Evolutionary conservation across 192 early-diverging fungal species (phyloP), one percentile per base, ranked within the genome.

Genomic region (Geranomyces michiganensis): DNA sequence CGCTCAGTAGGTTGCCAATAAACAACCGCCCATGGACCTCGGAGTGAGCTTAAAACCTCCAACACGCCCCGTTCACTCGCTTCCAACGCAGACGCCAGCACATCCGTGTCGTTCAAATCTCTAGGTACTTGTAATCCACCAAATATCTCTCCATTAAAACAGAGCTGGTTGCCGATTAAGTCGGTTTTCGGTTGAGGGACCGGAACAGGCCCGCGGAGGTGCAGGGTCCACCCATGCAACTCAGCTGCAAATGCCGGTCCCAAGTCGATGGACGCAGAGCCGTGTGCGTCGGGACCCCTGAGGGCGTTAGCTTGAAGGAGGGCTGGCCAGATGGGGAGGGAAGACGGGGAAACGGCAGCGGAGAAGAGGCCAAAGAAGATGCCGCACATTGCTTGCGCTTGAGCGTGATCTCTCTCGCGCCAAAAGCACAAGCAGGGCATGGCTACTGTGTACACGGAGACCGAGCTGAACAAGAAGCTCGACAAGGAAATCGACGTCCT

Each of bases 111-210:
- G 79, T 90, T 91, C 45, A 70, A 55, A 68, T 70, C 15, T 4
- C 17, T 17, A 17, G 58, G 58, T 30, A 92, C 85, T 29, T 85
- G 72, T 2, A 92, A 74, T 0, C 92, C 93, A 47, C 80, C 85
- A 82, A 94, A 97, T 26, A 96, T 84, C 72, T 97, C 96, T 27
- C 96, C 96, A 76, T 97, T 97, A 44, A 79, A 84, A 41, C 68
- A 75, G 17, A 84, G 59, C n/a, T 68, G 31, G 48, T 68, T 48
- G 24, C 56, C 72, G 22, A 63, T 6, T 3, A 26, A 30, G 41
- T 71, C 63, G 10, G 61, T 33, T 17, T 72, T 8, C 19, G 81
- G 81, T 56, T 83, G 81, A 10, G 71, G 8, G 27, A 78, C 73
- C 30, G 69, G 47, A 19, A 22, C 21, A 0, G 21, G 7, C 26